Base-by-base conservation (phyloP, 2,329 filamentous ascomycete genomes). In the Colletotrichum lupini region DNA sequence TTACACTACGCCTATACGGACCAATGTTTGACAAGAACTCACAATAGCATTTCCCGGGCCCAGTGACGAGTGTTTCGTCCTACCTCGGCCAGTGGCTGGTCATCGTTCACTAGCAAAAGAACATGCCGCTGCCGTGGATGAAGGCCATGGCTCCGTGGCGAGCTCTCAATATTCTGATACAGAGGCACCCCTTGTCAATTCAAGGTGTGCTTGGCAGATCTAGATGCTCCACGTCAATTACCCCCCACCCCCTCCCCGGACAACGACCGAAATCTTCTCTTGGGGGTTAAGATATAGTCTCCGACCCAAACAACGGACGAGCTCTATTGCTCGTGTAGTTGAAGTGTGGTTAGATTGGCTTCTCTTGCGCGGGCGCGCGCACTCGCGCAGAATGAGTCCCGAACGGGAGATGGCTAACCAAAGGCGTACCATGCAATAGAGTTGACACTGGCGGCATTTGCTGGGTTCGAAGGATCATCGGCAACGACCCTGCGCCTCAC, bases 401-500 rank as follows among this genome's bases (percentile, higher is more conserved):
- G 30, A 68, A 55, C 32, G 42, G 61, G 59, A 53, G 30, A 64
- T 28, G 32, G 26, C n/a, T 53, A 9, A 12, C 12, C 58, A 66
- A 9, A 32, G 42, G 28, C 16, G 14, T 42, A 16, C 37, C 37
- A 42, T 6, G 37, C 42, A 56, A 52, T 24, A 52, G 52, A n/a
- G 19, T 67, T 35, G 16, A 61, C 30, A 53, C n/a, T 26, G 55
- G 42, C 14, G 30, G 37, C 42, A 52, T 52, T 24, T 60, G 42
- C 28, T 37, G 28, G 19, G 64, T 42, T 42, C 16, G 32, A 53
- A 26, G 30, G 65, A 61, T 61, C 65, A n/a, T n/a, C 65, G 42
- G 37, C 56, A 22, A 67, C 55, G 37, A 53, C 35, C 63, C 63
- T 46, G 30, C 32, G 64, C 46, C 61, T n/a, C 42, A 49, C 19